A percentile compares a stretch with the other conserved stretches of the same genome.
Evolutionary conservation across 108 stramenopile genomes (phyloP).

Genomic region (Conticribra guillardii): DNA sequence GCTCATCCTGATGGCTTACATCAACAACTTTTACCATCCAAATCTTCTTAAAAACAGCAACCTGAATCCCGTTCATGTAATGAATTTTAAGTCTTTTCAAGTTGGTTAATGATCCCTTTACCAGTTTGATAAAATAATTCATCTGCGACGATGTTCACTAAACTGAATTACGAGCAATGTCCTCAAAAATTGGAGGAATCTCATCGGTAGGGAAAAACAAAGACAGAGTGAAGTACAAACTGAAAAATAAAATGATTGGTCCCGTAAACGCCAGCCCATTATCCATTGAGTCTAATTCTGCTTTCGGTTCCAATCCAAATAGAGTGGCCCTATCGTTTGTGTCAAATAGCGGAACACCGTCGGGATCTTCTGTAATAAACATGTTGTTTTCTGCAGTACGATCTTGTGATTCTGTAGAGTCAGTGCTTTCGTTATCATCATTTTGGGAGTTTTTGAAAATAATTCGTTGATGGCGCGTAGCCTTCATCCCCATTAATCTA

Average conservation of each 20-base stretch:
- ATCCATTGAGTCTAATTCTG: slow-evolving; percentile 37
- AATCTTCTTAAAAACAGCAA: too few relatives aligned
- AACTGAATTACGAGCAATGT: background rate
- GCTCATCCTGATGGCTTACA: too few relatives aligned
- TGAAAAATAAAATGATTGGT: slow-evolving; percentile 28
- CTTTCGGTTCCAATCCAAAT: slow-evolving; percentile 45
- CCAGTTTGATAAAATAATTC: background rate
- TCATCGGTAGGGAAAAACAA: slow-evolving; percentile 28
- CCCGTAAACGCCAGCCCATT: slow-evolving; percentile 41
- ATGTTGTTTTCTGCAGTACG: background rate
- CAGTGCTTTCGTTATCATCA: background rate
- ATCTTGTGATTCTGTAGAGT: background rate
- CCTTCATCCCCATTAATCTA: background rate
- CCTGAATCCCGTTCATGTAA: too few relatives aligned
- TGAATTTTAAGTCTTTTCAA: background rate
- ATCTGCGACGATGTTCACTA: background rate
- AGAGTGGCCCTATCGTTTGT: slow-evolving; percentile 29
- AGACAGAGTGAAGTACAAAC: slow-evolving; percentile 28
- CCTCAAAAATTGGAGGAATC: background rate
- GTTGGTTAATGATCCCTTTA: background rate
- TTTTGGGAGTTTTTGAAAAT: background rate
- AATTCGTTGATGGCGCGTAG: background rate
- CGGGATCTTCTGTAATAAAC: slow-evolving; percentile 7
- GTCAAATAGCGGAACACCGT: slow-evolving; percentile 26
- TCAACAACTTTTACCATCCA: too few relatives aligned